A percentile compares a stretch with the other conserved stretches of the same genome.
These are phyloP conservation scores for Protoeuglena noctilucae DNA, from an alignment of 139 green algal species.

Conservation along the genomic window DNA sequence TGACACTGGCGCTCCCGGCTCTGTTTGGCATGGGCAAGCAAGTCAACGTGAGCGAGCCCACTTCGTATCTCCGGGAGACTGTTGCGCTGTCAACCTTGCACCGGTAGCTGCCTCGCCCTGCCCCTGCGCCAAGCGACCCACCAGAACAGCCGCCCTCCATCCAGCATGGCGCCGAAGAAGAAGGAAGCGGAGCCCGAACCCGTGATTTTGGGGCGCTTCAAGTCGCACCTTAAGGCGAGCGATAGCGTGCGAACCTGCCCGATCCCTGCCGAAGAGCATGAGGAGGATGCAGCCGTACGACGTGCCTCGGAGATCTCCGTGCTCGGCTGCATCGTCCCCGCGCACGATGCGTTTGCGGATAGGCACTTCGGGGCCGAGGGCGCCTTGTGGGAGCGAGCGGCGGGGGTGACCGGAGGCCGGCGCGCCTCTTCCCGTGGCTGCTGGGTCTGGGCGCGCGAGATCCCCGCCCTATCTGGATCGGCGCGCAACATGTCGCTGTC, in stretches of 20 bases:
- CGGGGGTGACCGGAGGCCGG: too few species aligned
- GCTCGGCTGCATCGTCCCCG: not conserved
- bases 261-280: too few species aligned
- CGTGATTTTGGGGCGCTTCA: slow-evolving; percentile 86
- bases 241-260: slow-evolving; percentile 1
- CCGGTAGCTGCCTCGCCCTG: too few species aligned
- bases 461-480: too few species aligned
- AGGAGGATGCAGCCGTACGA: not conserved
- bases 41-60: too few species aligned
- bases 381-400: slow-evolving; percentile 3
- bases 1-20: too few species aligned
- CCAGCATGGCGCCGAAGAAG: slow-evolving; percentile 69
- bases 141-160: too few species aligned
- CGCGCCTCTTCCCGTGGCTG: too few species aligned
- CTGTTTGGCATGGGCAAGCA: too few species aligned
- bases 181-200: slow-evolving; percentile 64
- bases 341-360: not conserved
- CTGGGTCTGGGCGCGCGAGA: not conserved
- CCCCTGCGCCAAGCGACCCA: too few species aligned
- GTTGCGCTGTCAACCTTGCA: too few species aligned
- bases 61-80: too few species aligned
- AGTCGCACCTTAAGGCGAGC: slow-evolving; percentile 67
- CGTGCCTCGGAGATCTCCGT: not conserved
- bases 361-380: not conserved
- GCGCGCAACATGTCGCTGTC: not conserved